These are phyloP conservation scores for Pleurozium schreberi DNA, from an alignment of 225 moss, liverwort and hornwort genomes.

Conservation along the genomic window DNA sequence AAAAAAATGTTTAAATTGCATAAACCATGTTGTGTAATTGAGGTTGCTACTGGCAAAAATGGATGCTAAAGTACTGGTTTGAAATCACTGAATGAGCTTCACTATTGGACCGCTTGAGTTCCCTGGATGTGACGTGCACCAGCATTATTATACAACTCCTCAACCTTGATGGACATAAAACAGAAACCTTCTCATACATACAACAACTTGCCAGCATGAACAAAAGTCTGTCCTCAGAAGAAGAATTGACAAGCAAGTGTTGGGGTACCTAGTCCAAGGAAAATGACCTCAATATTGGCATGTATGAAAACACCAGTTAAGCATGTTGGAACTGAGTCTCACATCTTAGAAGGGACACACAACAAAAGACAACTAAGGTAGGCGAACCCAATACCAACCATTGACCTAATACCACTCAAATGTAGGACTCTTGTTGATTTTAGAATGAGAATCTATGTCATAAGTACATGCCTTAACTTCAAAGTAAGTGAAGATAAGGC, in stretches of 20 bases:
- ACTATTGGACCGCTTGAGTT: background rate
- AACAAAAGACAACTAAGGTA: background rate
- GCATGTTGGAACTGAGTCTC: conserved; percentile 8
- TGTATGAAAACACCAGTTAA: background rate
- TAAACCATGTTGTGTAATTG: background rate
- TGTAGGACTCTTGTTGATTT: no score
- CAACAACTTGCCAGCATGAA: background rate
- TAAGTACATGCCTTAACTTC: no score
- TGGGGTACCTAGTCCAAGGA: background rate
- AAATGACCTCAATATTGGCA: background rate
- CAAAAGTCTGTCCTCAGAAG: background rate
- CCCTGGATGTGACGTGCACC: background rate
- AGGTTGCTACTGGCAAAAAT: background rate
- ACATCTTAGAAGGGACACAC: background rate
- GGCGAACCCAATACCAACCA: no score
- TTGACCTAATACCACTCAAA: no score
- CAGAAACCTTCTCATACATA: background rate
- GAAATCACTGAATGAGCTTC: background rate
- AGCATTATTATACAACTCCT: background rate
- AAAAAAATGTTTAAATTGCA: background rate
- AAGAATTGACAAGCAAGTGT: background rate
- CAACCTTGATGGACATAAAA: background rate
- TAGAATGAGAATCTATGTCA: no score
- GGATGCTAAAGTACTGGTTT: background rate
- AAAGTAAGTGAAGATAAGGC: no score